Base-by-base conservation (phyloP, 2,329 filamentous ascomycete species). In the Aspergillus clavatus region DNA sequence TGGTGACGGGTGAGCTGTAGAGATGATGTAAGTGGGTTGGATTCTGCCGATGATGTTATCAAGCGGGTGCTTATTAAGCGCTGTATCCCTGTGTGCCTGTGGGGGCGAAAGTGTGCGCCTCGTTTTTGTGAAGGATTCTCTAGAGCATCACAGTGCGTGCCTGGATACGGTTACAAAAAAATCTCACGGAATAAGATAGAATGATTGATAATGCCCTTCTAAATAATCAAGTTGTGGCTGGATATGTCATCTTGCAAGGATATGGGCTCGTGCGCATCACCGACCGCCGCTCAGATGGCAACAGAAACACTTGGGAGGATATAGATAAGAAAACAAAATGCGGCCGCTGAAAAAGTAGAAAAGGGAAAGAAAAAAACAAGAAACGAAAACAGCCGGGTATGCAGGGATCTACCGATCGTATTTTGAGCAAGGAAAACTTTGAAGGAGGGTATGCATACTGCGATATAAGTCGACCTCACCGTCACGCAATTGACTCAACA, bases 361-460 rank as follows among this genome's bases (percentile, higher is more conserved):
- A 14, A 33, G 14, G 29, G 18, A 33, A 33, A 5, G 31, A 16
- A 16, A 18, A 21, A 4, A 18, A 35, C 31, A 11, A 12, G 36
- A 42, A 14, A 19, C 14, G 7, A 18, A 31, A 29, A 28, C 29
- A 42, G 18, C 16, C 23, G 24, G 24, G 28, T 38, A 45, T 45
- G 28, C 37, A 40, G 26, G 14, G 16, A 45, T 37, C 27, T 21
- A 40, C 36, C 28, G 84, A 87, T 59, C 83, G 89, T 68, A 16
- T 33, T 19, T 78, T 93, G 56, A 89, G 87, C 65, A 83, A 85
- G 67, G 88, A 93, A 68, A 89, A n/a, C n/a, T 93, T 58, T 35
- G 86, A 90, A 59, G 84, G 86, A 67, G 87, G 87, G 45, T 87
- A 93, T 64, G 91, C 87, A 1, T 93, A 93, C 62, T 86, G 28